Evolutionary conservation across 306 rosid species (phyloP).

Genomic region (Ziziphus jujuba): DNA sequence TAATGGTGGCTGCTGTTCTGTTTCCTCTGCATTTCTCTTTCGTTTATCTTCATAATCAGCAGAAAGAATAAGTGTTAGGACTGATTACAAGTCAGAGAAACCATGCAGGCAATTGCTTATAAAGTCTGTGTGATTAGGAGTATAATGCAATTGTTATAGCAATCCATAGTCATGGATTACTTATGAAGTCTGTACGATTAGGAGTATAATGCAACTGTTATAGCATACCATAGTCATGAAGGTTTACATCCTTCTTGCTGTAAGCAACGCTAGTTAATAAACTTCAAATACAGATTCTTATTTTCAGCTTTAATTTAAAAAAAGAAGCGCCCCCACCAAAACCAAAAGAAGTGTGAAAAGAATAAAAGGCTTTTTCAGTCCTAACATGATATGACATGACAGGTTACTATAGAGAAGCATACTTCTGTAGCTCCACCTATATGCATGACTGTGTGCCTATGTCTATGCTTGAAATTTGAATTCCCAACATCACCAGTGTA

Average conservation of each 20-base stretch:
- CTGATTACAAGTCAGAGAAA: background rate
- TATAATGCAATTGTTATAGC: no score
- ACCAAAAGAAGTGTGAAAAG: no score
- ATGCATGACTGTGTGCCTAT: no score
- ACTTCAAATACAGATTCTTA: no score
- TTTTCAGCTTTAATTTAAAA: background rate
- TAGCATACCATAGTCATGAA: no score
- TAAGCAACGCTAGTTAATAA: no score
- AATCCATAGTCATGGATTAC: no score
- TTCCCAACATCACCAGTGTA: background rate
- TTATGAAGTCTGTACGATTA: background rate
- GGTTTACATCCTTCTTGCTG: no score
- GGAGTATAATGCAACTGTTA: no score
- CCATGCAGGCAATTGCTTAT: no score
- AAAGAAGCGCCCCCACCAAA: no score
- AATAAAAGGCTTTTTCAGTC: background rate
- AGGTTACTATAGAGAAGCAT: background rate
- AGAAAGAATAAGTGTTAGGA: background rate
- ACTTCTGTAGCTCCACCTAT: background rate
- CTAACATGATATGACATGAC: no score
- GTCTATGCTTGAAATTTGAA: background rate
- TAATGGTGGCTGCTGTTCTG: constrained; percentile 29
- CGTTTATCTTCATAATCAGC: constrained; percentile 30
- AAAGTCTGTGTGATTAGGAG: background rate
- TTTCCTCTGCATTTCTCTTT: constrained; percentile 27